Conservation (phyloP, 768 basidiomycete genomes). For the Rhizopogon vinicolor region DNA sequence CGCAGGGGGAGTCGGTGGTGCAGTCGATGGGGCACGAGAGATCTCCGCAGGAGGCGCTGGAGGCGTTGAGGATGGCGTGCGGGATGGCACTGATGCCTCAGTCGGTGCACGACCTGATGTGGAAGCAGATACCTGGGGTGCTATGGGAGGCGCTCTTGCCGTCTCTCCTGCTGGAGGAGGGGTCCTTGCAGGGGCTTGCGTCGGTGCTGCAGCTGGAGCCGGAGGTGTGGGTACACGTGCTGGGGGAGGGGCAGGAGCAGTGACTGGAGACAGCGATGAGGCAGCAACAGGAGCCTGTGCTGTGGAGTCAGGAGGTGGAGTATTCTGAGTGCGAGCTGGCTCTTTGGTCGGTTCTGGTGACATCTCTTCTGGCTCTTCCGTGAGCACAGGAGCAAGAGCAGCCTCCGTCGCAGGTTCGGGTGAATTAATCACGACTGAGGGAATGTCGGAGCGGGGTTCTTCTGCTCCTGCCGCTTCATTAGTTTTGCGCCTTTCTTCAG, state of each 20-base stretch:
- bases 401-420: slow-evolving; percentile 23
- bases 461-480: slow-evolving; percentile 4
- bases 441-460: slow-evolving; percentile 9
- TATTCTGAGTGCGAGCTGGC: neutral
- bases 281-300: neutral
- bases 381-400: slow-evolving; percentile 43
- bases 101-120: slow-evolving; percentile 7
- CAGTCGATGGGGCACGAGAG: neutral
- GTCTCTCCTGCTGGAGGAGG: neutral
- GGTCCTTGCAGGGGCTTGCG: neutral
- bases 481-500: slow-evolving; percentile 1
- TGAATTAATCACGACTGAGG: slow-evolving; percentile 8
- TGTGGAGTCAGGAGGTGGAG: neutral
- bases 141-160: neutral
- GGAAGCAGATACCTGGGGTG: neutral
- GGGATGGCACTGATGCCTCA: slow-evolving; percentile 6
- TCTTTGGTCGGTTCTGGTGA: neutral
- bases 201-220: slow-evolving; percentile 9
- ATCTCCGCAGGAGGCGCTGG: slow-evolving; percentile 12
- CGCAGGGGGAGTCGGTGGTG: slow-evolving; percentile 10
- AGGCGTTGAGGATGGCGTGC: slow-evolving; percentile 14
- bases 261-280: slow-evolving; percentile 4
- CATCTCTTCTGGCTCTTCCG: slow-evolving; percentile 42
- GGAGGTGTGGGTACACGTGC: slow-evolving; percentile 18
- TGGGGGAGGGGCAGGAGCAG: slow-evolving; percentile 9